These are phyloP conservation scores for Cordyceps tenuipes DNA, from an alignment of 2,329 filamentous ascomycete genomes.

Conservation along the genomic window DNA sequence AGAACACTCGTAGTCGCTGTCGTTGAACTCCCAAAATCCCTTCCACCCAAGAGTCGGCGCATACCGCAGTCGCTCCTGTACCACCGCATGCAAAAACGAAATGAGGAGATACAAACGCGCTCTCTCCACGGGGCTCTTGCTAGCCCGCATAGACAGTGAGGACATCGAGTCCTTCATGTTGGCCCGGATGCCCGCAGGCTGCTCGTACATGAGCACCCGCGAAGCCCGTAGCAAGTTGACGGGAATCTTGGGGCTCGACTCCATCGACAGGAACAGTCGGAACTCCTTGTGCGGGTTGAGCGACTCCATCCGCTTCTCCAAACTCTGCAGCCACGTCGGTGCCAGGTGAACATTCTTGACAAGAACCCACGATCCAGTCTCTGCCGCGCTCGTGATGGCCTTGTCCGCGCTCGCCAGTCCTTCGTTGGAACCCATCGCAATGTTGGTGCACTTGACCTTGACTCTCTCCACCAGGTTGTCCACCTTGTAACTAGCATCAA, in stretches of 20 bases:
- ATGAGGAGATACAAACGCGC: conserved; percentile 82
- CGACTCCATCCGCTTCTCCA: conserved; percentile 93
- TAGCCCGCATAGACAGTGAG: conserved; percentile 65
- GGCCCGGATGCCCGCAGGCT: conserved; percentile 88
- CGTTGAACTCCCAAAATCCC: conserved; percentile 99
- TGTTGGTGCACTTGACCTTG: conserved; percentile 80
- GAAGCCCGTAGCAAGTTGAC: conserved; percentile 92
- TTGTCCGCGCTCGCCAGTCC: conserved; percentile 88
- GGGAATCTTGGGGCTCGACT: conserved; percentile 91
- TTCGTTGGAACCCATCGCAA: conserved; percentile 98
- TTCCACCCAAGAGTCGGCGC: conserved; percentile 94
- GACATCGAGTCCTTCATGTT: conserved; percentile 98
- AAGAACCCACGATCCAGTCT: conserved; percentile 89
- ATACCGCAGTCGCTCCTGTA: conserved; percentile 90
- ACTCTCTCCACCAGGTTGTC: conserved; percentile 85
- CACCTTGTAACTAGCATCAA: conserved; percentile 98
- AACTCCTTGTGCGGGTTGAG: conserved; percentile 92
- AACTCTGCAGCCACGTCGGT: conserved; percentile 89
- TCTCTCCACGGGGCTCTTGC: conserved; percentile 82
- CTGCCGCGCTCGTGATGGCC: conserved; percentile 85
- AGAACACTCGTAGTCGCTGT: conserved; percentile 97
- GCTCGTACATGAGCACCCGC: conserved; percentile 93
- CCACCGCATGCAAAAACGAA: conserved; percentile 89
- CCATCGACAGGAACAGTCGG: conserved; percentile 95
- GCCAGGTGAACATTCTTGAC: conserved; percentile 98